phyloP scores from a whole-genome alignment of 148 eudicot species.

The Camellia japonica region DNA sequence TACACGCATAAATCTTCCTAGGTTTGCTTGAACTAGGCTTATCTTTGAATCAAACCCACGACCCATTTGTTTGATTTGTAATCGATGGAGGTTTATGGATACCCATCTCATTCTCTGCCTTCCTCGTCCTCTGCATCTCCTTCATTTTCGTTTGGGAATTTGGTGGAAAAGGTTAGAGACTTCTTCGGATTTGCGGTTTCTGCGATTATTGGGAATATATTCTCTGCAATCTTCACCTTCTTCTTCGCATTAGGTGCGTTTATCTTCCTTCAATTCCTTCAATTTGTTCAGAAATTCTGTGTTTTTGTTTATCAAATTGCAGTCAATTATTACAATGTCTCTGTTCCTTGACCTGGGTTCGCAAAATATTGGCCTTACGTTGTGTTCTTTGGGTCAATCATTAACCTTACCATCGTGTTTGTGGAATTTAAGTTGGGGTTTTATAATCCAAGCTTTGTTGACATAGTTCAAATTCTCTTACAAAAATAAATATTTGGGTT shows the following conservation, averaged over 20 bases:
- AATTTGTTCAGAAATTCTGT: background rate
- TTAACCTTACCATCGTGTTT: background rate
- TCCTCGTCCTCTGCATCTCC: slow-evolving; percentile 35
- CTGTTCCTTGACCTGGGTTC: slow-evolving; percentile 10
- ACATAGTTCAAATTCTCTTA: background rate
- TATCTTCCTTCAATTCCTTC: background rate
- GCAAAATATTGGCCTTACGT: background rate
- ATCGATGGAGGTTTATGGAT: slow-evolving; percentile 53
- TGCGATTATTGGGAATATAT: slow-evolving; percentile 62
- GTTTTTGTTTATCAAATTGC: background rate
- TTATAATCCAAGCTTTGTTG: background rate
- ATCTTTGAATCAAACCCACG: background rate
- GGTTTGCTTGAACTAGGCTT: background rate
- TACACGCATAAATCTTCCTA: background rate
- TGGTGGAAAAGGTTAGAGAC: slow-evolving; percentile 53
- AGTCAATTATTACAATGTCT: background rate
- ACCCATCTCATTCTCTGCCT: slow-evolving; percentile 54
- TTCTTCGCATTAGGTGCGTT: slow-evolving; percentile 86
- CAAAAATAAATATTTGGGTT: too few species aligned
- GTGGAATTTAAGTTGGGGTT: background rate
- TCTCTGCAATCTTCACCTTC: slow-evolving; percentile 91
- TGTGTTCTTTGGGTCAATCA: background rate
- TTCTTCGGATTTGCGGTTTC: slow-evolving; percentile 63
- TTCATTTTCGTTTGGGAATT: slow-evolving; percentile 37
- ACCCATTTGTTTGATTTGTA: background rate